Base-by-base conservation (phyloP, 1,139 yeast genomes). In the Casaregolazyma lundiana region DNA sequence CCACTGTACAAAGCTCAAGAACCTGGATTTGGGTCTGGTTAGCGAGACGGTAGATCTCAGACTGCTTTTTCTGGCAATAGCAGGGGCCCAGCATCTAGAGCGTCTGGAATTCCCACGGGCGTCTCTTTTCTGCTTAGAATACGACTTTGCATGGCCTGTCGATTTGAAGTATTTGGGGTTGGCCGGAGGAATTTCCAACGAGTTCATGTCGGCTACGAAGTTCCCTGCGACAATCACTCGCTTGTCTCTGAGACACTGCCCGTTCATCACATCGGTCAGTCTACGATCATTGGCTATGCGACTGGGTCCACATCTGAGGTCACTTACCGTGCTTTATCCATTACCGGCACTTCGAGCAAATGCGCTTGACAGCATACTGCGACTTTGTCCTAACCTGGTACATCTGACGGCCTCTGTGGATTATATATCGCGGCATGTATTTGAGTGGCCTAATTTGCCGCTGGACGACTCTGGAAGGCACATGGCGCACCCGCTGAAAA, bases 181-280 rank as follows among this genome's bases (percentile, higher is more conserved):
- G 3, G 82, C 95, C 35, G 98, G 98, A 1, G 96, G 97, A 4
- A 80, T 92, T 5, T 78, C 94, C 1, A 87, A 89, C 60, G 85
- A 80, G 35, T 90, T 92, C 63, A 70, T 92, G 20, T 67, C 73
- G 36, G 75, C 73, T 26, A 80, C 94, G 1, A 62, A 68, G 8
- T 81, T 92, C 61, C 97, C 98, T 0, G 47, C 60, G 2, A 78
- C 90, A 1, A 81, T 92, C 38, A 78, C 78, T 2, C 77, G 78
- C 24, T 67, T 92, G 44, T 90, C 88, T 52, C 75, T 92, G 59
- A 84, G 95, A 0, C 95, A 88, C 63, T 92, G 97, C 65, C 97
- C 97, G 0, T 71, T 77, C 45, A 71, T 92, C 24, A 76, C 71
- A 30, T 66, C 69, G 1, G 84, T 81, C 46, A 68, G 72, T 35